Base-by-base conservation (phyloP, 1,139 yeast species). In the Zygoascus hellenicus region DNA sequence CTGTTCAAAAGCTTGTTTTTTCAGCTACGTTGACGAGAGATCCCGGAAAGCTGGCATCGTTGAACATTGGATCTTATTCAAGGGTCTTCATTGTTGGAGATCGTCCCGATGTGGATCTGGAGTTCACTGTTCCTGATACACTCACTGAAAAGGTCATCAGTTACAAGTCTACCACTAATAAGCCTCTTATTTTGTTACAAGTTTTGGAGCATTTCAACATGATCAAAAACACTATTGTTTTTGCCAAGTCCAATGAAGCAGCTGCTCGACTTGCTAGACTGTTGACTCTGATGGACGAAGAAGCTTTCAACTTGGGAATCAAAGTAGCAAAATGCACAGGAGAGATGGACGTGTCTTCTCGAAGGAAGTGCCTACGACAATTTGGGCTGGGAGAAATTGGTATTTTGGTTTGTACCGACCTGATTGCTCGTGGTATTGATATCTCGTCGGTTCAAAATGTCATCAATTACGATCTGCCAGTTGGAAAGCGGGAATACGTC, bases 11-110 rank as follows among this genome's bases (percentile, higher is more conserved):
- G 58, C 74, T 92, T 64, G 74, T 92, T 2, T 89, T 92, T 61
- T 84, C 96, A 37, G 98, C 99, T 5, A 92, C 99, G 0, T 74
- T 94, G 49, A 89, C 97, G 2, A 83, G 96, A 1, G 95, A 90
- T 64, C 89, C 97, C 0, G 96, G 94, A 32, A 86, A 86, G 60
- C 70, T 94, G 46, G 75, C 92, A 9, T 76, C 78, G 42, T 71
- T 92, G 52, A 77, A 82, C 48, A 77, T 94, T 55, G 34, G 44
- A 5, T 69, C 73, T 48, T 73, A 74, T 43, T 96, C 96, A 6
- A 75, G 82, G 58, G 67, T 94, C 42, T 75, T 86, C 42, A 78
- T 90, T 48, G 81, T 87, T 49, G 87, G 69, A 6, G 62, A 50
- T 22, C 48, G 49, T 16, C 44, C 53, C 19, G 51, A 49, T 9